phyloP scores from a whole-genome alignment of 495 filamentous ascomycete species.

The Penicillium malachiteum region DNA sequence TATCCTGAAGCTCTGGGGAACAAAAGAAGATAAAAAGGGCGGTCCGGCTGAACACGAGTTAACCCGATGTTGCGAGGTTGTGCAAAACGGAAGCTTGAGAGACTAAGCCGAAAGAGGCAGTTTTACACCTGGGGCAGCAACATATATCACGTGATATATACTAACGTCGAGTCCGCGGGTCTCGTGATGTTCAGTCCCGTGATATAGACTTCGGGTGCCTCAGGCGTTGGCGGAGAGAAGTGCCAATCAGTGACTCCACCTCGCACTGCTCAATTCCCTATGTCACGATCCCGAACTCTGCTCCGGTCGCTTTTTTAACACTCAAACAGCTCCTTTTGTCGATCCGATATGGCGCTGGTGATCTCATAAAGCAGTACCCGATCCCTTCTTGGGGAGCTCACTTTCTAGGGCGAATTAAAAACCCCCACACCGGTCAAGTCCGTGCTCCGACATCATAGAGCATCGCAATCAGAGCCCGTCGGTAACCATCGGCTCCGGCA shows the following conservation, averaged over 20 bases:
- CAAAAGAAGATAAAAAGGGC: slow-evolving; percentile 28
- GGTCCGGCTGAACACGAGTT: slow-evolving; percentile 43
- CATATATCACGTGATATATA: neutral
- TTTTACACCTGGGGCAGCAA: slow-evolving; percentile 7
- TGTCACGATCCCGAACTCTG: slow-evolving; percentile 18
- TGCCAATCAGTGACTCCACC: slow-evolving; percentile 31
- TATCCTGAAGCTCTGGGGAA: slow-evolving; percentile 33
- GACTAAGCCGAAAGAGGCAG: slow-evolving; percentile 21
- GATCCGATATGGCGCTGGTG: slow-evolving; percentile 16
- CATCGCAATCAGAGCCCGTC: slow-evolving; percentile 31
- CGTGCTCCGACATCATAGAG: slow-evolving; percentile 37
- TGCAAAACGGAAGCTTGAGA: slow-evolving; percentile 46
- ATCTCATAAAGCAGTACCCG: slow-evolving; percentile 9
- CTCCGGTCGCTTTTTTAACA: slow-evolving; percentile 1
- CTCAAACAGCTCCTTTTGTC: slow-evolving; percentile 5
- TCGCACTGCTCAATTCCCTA: slow-evolving; percentile 25
- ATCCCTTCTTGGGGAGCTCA: slow-evolving; percentile 25
- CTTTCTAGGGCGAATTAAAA: slow-evolving; percentile 7
- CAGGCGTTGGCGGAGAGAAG: slow-evolving; percentile 23
- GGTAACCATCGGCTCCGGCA: slow-evolving; percentile 33
- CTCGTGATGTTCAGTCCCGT: too few relatives aligned
- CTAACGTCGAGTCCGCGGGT: too few relatives aligned
- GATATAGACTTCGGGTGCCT: slow-evolving; percentile 17
- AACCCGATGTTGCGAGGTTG: slow-evolving; percentile 48
- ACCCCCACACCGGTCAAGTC: slow-evolving; percentile 33